A percentile compares a stretch with the other conserved stretches of the same genome.
Conservation (phyloP, 2,329 filamentous ascomycete genomes). For the Cadophora sp. region DNA sequence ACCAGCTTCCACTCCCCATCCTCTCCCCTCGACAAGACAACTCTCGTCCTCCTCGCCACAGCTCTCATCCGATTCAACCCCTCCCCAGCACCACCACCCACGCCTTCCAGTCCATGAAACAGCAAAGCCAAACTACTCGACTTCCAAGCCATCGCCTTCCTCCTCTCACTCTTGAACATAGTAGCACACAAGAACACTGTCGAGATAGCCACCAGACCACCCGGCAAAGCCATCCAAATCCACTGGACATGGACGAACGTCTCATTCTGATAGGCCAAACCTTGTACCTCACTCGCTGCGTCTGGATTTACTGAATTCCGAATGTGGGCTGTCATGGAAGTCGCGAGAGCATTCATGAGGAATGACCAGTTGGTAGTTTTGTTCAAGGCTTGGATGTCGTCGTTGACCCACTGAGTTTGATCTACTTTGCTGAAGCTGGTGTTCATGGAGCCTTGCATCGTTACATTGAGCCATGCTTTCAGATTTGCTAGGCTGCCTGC, state of each 20-base stretch:
- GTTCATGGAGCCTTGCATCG: conserved; percentile 19
- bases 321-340: conserved; percentile 10
- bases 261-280: not conserved
- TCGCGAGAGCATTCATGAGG: conserved; percentile 9
- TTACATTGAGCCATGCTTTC: conserved; percentile 19
- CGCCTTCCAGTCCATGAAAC: conserved; percentile 22
- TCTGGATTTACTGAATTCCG: not conserved
- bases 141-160: conserved; percentile 16
- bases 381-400: conserved; percentile 18
- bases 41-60: conserved; percentile 13
- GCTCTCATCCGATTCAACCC: not conserved
- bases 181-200: conserved; percentile 13
- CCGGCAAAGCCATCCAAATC: conserved; percentile 13
- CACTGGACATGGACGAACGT: conserved; percentile 20
- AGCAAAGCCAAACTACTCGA: conserved; percentile 21
- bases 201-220: conserved; percentile 7
- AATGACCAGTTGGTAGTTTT: conserved; percentile 4
- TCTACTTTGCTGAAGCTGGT: conserved; percentile 21
- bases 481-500: conserved; percentile 19
- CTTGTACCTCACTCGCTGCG: not conserved
- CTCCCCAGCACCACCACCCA: conserved; percentile 11
- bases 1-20: conserved; percentile 24
- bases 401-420: conserved; percentile 13
- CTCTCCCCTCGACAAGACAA: conserved; percentile 14
- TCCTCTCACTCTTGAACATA: conserved; percentile 18